phyloP scores from a whole-genome alignment of 768 basidiomycete species.

The Rubroboletus satanas region DNA sequence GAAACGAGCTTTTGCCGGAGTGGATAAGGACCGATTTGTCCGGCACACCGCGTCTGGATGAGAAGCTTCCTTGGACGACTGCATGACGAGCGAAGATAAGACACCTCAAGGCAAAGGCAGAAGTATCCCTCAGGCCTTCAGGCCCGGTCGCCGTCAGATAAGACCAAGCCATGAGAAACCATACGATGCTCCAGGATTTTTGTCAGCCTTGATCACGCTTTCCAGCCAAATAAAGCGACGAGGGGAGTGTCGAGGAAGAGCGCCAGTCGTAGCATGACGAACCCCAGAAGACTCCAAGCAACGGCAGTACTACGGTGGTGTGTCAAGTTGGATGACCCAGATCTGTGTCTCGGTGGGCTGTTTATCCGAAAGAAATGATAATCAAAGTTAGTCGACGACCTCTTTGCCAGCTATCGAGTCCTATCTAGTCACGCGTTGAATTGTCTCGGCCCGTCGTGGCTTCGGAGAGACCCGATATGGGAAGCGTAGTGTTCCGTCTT shows the following conservation, averaged over 20 bases:
- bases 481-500: conserved; percentile 19
- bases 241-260: background rate
- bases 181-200: background rate
- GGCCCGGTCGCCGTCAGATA: background rate
- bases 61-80: background rate
- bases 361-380: background rate
- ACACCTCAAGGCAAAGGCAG: background rate
- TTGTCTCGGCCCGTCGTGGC: background rate
- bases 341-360: background rate
- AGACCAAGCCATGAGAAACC: conserved; percentile 1
- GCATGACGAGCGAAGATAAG: background rate
- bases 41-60: background rate
- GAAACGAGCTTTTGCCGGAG: conserved; percentile 33
- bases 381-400: background rate
- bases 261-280: background rate
- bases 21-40: conserved; percentile 27
- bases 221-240: conserved; percentile 2
- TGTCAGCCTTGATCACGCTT: background rate
- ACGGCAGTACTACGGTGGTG: no score
- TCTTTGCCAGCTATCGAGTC: background rate
- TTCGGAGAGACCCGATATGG: conserved; percentile 20
- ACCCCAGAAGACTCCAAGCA: background rate
- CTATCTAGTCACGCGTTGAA: background rate
- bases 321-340: background rate
- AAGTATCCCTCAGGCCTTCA: background rate